Evolutionary conservation across 495 filamentous ascomycete species (phyloP), one percentile per base, ranked within the genome.

Genomic region (Penicillium psychrofluorescens): DNA sequence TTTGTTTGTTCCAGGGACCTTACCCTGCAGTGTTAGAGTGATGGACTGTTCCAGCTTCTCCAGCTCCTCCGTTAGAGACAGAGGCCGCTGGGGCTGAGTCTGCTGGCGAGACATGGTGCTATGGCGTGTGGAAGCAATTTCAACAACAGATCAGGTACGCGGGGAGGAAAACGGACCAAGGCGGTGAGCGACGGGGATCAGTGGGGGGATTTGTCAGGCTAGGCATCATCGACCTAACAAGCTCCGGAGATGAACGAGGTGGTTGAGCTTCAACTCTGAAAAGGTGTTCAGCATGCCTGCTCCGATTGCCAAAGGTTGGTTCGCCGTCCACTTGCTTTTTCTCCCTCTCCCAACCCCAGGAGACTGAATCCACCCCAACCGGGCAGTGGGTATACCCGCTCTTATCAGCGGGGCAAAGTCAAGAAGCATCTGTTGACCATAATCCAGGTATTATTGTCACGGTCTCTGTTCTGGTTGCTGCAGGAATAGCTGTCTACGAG

Each of bases 41-140:
- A 98, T 97, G 31, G 85, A 90, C 60, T 97, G 94, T 58, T 98
- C 92, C 11, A 98, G 68, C 60, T 87, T 95, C 71, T 98, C 92
- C 14, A 98, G 74, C 70, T 98, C 92, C 55, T 97, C 92, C 0
- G 91, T 92, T 45, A 96, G 74, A 6, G 86, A 84, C 41, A 95
- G 70, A 15, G 78, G 83, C 35, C 88, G 76, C 41, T 77, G 68
- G 7, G 78, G 63, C 1, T 78, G 70, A 5, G 71, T 61, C 11
- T 70, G 67, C 42, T 62, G 70, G 31, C 72, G 75, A 38, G 76
- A 74, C 77, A 79, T 79, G 6, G 29, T 55, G 35, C 6, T n/a
- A 4, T 22, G 22, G 22, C 4, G 22, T 22, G 22, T 22, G 3
- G 22, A 22, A 22, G 22, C 22, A 3, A 22, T 6, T 6, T 4